Base-by-base conservation (phyloP, 768 basidiomycete species). In the Auricularia sp. region DNA sequence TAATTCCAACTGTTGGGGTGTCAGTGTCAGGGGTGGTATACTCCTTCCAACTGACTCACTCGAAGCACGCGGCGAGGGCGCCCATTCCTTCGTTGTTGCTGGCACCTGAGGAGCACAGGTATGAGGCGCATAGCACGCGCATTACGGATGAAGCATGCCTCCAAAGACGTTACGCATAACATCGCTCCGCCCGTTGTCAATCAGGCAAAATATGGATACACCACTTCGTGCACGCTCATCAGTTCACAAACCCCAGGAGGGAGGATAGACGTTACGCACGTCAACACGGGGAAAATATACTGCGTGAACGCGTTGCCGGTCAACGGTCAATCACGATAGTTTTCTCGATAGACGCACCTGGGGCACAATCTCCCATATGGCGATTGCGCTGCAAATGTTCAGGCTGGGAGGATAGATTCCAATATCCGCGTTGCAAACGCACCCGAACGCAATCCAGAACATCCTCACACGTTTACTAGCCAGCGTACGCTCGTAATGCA, bases 161-260 rank as follows among this genome's bases (percentile, higher is more conserved):
- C 77, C 77, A 64, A 78, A 78, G 63, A 78, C 68, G 67, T 76
- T 77, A 39, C 76, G 72, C 62, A 75, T 63, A 64, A 72, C 73
- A 2, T 71, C 67, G 21, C 64, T 67, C 53, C 66, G 67, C 56
- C 67, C 73, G 43, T 67, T 71, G 66, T 63, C 66, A 65, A 69
- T 70, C 60, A 78, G 66, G 65, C 76, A 77, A 70, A 76, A 71
- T 64, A 78, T 73, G 47, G 70, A 71, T 60, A 70, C 56, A 11
- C 62, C 73, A 69, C 47, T 51, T 6, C 16, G 6, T 18, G 47
- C 11, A 6, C 47, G 21, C 29, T 29, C 29, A 29, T 29, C 29
- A 29, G 29, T 29, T 29, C 29, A 29, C 29, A 2, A 18, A 18
- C 11, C 21, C 16, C 47, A 3, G 14, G 21, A 8, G 5, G 5